Conservation (phyloP, 257 asterid genomes). For the Rehmannia glutinosa region DNA sequence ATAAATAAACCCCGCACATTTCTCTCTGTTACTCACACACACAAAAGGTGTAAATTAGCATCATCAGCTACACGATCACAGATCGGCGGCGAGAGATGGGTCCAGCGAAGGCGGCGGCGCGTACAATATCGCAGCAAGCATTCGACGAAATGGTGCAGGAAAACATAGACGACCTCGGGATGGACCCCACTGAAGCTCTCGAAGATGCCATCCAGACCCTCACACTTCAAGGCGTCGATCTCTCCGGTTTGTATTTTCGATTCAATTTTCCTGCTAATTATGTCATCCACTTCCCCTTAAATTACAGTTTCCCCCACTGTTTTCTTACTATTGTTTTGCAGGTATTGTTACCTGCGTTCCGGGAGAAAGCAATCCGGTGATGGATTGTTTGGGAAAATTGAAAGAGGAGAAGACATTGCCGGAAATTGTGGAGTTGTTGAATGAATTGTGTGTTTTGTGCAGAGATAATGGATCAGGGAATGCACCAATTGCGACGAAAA, state of each 20-base stretch:
- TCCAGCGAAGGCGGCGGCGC: conserved; percentile 51
- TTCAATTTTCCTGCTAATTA: neutral
- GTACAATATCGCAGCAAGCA: conserved; percentile 77
- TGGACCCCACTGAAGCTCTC: conserved; percentile 91
- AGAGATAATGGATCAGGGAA: conserved; percentile 47
- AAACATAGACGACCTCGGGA: conserved; percentile 82
- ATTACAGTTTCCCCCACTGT: neutral
- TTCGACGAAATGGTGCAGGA: conserved; percentile 92
- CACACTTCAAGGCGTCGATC: conserved; percentile 92
- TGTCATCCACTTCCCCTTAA: neutral
- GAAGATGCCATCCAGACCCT: conserved; percentile 87
- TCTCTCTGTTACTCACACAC: neutral
- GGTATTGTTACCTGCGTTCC: conserved; percentile 79
- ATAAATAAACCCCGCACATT: conserved; percentile 8
- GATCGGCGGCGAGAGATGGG: conserved; percentile 48
- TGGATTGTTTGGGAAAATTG: conserved; percentile 60
- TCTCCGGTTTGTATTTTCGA: conserved; percentile 45
- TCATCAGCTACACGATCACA: neutral
- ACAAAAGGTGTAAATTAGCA: neutral
- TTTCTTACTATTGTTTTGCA: conserved; percentile 12
- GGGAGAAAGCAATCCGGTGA: conserved; percentile 75
- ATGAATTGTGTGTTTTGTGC: conserved; percentile 42
- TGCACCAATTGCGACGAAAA: conserved; percentile 65
- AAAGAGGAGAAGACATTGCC: conserved; percentile 30
- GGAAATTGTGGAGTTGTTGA: conserved; percentile 39